phyloP scores from a whole-genome alignment of 2,329 filamentous ascomycete genomes.

The Curvularia verruculosa region DNA sequence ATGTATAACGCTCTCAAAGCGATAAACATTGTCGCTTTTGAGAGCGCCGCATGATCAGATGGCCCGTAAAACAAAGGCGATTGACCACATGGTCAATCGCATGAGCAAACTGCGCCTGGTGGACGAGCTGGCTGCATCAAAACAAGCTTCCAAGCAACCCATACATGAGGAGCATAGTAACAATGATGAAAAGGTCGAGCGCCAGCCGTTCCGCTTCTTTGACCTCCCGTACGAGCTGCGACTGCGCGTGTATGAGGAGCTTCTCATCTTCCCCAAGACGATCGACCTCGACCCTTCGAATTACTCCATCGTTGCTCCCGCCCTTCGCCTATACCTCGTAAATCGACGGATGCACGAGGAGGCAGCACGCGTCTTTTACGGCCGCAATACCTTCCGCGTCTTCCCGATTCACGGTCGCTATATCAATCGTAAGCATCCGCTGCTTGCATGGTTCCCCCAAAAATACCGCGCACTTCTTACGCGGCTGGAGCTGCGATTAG shows the following conservation, averaged over 20 bases:
- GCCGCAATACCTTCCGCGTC: constrained; percentile 59
- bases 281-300: constrained; percentile 72
- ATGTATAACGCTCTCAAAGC: constrained; percentile 51
- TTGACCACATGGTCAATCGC: constrained; percentile 34
- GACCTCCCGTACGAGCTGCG: constrained; percentile 61
- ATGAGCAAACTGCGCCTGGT: constrained; percentile 34
- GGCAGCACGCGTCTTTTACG: constrained; percentile 59
- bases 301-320: constrained; percentile 64
- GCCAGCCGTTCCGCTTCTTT: constrained; percentile 57
- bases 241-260: constrained; percentile 55
- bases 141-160: background rate
- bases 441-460: constrained; percentile 69
- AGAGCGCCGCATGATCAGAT: constrained; percentile 20
- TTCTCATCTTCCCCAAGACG: constrained; percentile 59
- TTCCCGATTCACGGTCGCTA: constrained; percentile 62
- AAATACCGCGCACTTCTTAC: constrained; percentile 66
- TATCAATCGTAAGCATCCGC: constrained; percentile 75
- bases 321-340: constrained; percentile 70
- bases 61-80: constrained; percentile 33
- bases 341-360: constrained; percentile 59
- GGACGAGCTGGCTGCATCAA: constrained; percentile 8
- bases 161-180: constrained; percentile 1
- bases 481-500: constrained; percentile 71
- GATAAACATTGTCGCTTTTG: constrained; percentile 36
- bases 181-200: constrained; percentile 7